Percentiles rank a stretch among this genome's conserved stretches.
Evolutionary conservation across 2,329 filamentous ascomycete genomes (phyloP).

Genomic region (Teratosphaeriaceae sp.): DNA sequence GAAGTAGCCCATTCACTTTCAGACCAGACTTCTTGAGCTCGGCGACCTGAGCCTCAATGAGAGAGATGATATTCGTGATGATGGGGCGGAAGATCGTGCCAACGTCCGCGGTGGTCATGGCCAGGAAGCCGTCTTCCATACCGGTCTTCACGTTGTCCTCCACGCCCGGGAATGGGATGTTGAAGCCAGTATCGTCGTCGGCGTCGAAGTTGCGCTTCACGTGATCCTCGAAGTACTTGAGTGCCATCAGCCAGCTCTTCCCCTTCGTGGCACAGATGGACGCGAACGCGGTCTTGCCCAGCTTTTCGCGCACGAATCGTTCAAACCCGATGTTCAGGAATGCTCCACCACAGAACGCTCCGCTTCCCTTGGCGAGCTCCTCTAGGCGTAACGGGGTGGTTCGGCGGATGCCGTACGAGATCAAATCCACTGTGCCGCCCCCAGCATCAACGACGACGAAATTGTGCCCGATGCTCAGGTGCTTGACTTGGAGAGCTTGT

Average conservation of each 20-base stretch:
- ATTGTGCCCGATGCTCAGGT: constrained; percentile 57
- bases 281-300: constrained; percentile 58
- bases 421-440: constrained; percentile 60
- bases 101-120: constrained; percentile 63
- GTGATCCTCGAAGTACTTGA: constrained; percentile 73
- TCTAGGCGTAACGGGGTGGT: constrained; percentile 64
- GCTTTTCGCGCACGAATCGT: constrained; percentile 60
- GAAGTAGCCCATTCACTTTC: constrained; percentile 54
- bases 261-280: constrained; percentile 68
- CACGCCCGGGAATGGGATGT: constrained; percentile 67
- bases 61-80: constrained; percentile 51
- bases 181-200: constrained; percentile 56
- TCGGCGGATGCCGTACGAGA: constrained; percentile 71
- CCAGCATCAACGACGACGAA: constrained; percentile 50
- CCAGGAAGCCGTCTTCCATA: constrained; percentile 66
- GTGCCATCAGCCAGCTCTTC: constrained; percentile 63
- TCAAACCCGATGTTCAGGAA: constrained; percentile 74
- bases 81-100: constrained; percentile 57
- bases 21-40: constrained; percentile 30
- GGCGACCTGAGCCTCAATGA: constrained; percentile 41
- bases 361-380: constrained; percentile 69
- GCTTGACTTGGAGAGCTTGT: constrained; percentile 68
- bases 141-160: constrained; percentile 67
- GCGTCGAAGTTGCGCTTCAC: constrained; percentile 79
- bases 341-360: constrained; percentile 66